Evolutionary conservation across 163 green algal species (phyloP).

Genomic region (Picocystis sp.): DNA sequence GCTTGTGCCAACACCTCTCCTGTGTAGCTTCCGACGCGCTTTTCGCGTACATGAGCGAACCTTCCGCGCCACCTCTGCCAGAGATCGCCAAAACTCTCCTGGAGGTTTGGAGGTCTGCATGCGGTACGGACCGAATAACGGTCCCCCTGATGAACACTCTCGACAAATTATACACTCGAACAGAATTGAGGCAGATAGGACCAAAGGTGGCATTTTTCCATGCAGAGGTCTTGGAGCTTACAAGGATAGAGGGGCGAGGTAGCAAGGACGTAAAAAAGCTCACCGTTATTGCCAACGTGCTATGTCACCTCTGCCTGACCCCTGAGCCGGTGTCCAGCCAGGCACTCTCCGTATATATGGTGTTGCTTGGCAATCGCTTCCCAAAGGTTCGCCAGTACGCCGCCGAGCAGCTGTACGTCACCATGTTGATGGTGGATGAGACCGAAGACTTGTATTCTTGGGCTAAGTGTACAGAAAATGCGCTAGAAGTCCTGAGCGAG

Average conservation of each 20-base stretch:
- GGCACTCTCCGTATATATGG: slow-evolving; percentile 35
- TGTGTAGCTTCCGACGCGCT: slow-evolving; percentile 28
- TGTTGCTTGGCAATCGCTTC: slow-evolving; percentile 48
- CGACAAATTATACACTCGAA: neutral
- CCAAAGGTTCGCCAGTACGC: slow-evolving; percentile 46
- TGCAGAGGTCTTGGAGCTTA: slow-evolving; percentile 24
- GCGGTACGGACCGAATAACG: slow-evolving; percentile 5
- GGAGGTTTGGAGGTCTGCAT: slow-evolving; percentile 4
- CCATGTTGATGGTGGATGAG: slow-evolving; percentile 32
- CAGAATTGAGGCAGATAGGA: neutral
- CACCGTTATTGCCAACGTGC: slow-evolving; percentile 27
- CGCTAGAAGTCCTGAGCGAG: too few species aligned
- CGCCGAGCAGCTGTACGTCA: slow-evolving; percentile 67
- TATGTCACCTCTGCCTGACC: slow-evolving; percentile 29
- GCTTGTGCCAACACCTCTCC: slow-evolving; percentile 44
- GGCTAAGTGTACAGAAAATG: too few species aligned
- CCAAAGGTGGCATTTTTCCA: slow-evolving; percentile 1
- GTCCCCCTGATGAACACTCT: too few species aligned
- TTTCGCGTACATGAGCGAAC: slow-evolving; percentile 9
- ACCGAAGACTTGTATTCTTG: too few species aligned
- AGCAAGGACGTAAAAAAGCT: slow-evolving; percentile 49
- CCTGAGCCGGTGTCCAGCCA: slow-evolving; percentile 8
- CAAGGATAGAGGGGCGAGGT: slow-evolving; percentile 24
- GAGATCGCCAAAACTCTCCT: slow-evolving; percentile 15
- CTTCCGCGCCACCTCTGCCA: slow-evolving; percentile 2